A percentile compares a stretch with the other conserved stretches of the same genome.
These are phyloP conservation scores for Neurospora sp. DNA, from an alignment of 495 filamentous ascomycete species.

Conservation along the genomic window DNA sequence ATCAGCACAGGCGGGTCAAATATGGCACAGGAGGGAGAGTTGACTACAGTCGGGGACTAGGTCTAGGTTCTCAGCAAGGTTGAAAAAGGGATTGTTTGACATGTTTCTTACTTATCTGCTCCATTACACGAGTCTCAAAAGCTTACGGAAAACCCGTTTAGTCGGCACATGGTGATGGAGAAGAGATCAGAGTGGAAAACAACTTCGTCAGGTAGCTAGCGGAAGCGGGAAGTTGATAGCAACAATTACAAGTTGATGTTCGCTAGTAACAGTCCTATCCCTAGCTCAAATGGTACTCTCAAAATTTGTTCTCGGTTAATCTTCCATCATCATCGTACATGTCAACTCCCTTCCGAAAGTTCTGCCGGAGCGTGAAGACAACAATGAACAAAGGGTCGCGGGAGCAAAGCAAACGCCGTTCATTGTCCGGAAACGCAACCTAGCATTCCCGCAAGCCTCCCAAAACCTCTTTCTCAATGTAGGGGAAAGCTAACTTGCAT, in stretches of 20 bases:
- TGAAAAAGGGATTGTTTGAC: background rate
- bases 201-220: background rate
- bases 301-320: background rate
- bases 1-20: background rate
- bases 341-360: background rate
- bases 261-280: background rate
- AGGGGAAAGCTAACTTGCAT: background rate
- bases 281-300: background rate
- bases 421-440: background rate
- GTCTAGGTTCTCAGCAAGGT: background rate
- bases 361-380: background rate
- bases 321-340: background rate
- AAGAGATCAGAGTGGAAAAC: background rate
- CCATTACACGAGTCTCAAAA: fast-evolving
- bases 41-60: background rate
- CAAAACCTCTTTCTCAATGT: background rate
- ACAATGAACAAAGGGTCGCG: background rate
- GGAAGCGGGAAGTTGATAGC: background rate
- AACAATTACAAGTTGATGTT: background rate
- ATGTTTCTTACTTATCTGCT: background rate
- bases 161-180: background rate
- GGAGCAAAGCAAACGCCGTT: background rate
- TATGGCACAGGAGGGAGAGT: background rate
- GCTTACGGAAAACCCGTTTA: fast-evolving
- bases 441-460: background rate